Evolutionary conservation across 2,329 filamentous ascomycete genomes (phyloP).

Genomic region (Cladorrhinum sp.): DNA sequence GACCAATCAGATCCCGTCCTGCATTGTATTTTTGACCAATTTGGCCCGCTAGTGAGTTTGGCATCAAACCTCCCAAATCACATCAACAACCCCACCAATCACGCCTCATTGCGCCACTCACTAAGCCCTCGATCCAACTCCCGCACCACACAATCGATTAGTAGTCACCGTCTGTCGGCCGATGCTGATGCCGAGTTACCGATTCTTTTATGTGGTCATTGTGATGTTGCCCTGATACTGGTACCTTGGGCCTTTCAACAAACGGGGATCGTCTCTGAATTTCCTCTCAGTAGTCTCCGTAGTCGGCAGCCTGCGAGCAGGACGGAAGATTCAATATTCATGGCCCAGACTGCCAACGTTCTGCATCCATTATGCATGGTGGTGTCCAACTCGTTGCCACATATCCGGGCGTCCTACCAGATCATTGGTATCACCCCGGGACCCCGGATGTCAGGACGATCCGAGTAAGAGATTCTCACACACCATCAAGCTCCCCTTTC

Average conservation of each 20-base stretch:
- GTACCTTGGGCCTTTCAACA: neutral
- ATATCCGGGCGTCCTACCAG: neutral
- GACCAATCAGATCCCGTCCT: neutral
- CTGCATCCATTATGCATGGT: neutral
- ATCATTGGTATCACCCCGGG: neutral
- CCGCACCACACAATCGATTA: neutral
- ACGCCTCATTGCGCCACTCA: neutral
- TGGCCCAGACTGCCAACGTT: neutral
- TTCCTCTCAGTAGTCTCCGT: neutral
- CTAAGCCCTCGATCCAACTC: neutral
- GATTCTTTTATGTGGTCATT: neutral
- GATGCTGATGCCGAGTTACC: neutral
- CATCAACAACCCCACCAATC: neutral
- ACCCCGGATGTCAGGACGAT: neutral
- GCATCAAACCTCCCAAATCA: neutral
- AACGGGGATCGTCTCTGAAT: neutral
- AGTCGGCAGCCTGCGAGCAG: neutral
- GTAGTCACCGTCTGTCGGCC: neutral
- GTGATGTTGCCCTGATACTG: neutral
- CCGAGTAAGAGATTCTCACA: neutral
- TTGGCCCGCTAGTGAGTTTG: neutral
- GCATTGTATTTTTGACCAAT: neutral
- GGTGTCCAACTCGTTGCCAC: neutral
- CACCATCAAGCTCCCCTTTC: neutral
- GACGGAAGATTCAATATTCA: neutral